Evolutionary conservation across 768 basidiomycete genomes (phyloP), one percentile per base, ranked within the genome.

Genomic region (Tulasnella sp.): DNA sequence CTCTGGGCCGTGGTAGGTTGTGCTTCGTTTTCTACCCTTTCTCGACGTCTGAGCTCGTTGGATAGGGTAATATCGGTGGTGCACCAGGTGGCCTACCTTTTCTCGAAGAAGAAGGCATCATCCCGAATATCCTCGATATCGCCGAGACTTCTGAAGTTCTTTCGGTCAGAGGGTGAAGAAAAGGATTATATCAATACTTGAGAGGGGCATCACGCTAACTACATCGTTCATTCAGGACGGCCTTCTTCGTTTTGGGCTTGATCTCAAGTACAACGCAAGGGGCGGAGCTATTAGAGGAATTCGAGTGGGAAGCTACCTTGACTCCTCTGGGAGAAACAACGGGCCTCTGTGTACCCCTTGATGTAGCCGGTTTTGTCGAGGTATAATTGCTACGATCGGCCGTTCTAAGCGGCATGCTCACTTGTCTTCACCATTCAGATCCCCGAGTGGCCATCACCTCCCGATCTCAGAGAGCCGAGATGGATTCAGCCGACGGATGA

Each of bases 1-100:
- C 83, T 98, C 0, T 99, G 97, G 97, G 94, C 94, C 5, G 90
- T 98, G 71, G 96, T 98, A 79, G 77, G 92, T 85, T n/a, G 26
- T 26, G 22, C 26, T 69, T 42, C 40, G 29, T 8, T 2, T 63
- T 14, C 26, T 3, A 34, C 74, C 29, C 34, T 32, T 67, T 41
- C 40, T 39, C 3, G 1, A 39, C 19, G 67, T 17, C 29, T 39
- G 3, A 72, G n/a, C 42, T 39, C 9, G 70, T 6, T 71, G 16
- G 41, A 29, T 75, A 98, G 96, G 97, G 97, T 3, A 95, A 95
- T 78, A 90, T 98, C 66, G 96, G 95, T 2, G 88, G 95, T 0
- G 91, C 91, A 0, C 87, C 90, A 75, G 89, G 93, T 8, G 97
- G 97, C 0, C 84, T 98, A n/a, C 90, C 89, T 0, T 95, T 99